phyloP scores from a whole-genome alignment of 176 grass and related monocot genomes.

The Calamus simplicifolius region DNA sequence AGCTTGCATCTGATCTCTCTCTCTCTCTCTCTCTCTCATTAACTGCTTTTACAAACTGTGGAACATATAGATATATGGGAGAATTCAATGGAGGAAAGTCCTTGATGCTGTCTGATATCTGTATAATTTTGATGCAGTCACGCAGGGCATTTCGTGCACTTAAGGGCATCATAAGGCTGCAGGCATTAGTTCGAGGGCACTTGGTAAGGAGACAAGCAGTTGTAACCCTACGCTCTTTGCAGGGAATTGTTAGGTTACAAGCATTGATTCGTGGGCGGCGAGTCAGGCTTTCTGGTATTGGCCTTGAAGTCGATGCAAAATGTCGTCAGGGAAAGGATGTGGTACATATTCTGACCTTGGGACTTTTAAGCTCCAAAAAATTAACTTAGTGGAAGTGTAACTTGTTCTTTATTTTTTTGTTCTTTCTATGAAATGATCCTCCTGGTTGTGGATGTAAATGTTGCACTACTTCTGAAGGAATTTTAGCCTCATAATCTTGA shows the following conservation, averaged over 20 bases:
- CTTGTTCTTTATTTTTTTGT: neutral
- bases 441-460: too few relatives aligned
- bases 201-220: slow-evolving; percentile 87
- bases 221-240: slow-evolving; percentile 57
- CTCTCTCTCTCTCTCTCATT: too few relatives aligned
- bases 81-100: too few relatives aligned
- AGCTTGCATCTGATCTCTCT: too few relatives aligned
- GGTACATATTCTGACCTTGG: slow-evolving; percentile 23
- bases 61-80: too few relatives aligned
- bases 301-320: slow-evolving; percentile 22
- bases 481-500: too few relatives aligned
- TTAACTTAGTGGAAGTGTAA: neutral
- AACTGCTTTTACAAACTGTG: too few relatives aligned
- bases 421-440: neutral
- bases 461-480: too few relatives aligned
- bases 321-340: slow-evolving; percentile 20
- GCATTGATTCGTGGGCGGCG: slow-evolving; percentile 65
- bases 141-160: slow-evolving; percentile 75
- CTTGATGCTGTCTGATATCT: neutral
- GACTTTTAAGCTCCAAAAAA: too few relatives aligned
- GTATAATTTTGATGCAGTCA: slow-evolving; percentile 39
- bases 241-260: slow-evolving; percentile 68
- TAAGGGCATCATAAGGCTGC: slow-evolving; percentile 94
- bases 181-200: slow-evolving; percentile 82
- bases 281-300: slow-evolving; percentile 31